Evolutionary conservation across 2,329 filamentous ascomycete genomes (phyloP), one percentile per base, ranked within the genome.

Genomic region (Claviceps humidiphila): DNA sequence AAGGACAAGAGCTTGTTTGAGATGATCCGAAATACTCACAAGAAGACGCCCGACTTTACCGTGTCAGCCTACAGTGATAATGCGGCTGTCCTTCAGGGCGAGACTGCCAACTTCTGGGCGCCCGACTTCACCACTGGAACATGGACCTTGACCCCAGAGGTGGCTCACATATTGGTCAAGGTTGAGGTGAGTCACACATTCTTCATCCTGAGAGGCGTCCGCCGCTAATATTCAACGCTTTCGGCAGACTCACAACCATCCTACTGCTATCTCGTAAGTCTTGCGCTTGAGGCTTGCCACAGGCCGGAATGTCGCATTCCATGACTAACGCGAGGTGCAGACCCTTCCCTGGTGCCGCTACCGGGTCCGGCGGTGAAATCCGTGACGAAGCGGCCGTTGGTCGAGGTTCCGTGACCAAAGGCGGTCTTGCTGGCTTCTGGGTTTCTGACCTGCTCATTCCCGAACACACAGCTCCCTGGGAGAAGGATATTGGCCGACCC

Each of bases 51-150:
- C 0, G 74, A 86, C 51, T 85, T 82, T 64, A 94, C 90, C n/a
- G 80, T 97, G 44, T 96, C 89, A 39, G 93, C 93, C 7, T 98
- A 98, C 70, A 95, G 88, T 61, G 93, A 98, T 67, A 98, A 98
- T 65, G 93, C 93, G 26, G 93, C 93, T n/a, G 93, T 98, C 16
- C 56, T 72, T n/a, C 60, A 68, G 53, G 69, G 69, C 8, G 69
- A 71, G 20, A 58, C 63, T 46, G 69, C 68, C 37, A 62, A 68
- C 49, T 68, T 87, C 64, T 97, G 91, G 91, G 85, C 89, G 1
- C 93, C 93, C 4, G 87, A 93, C 62, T 84, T 89, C 59, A 76
- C 82, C 40, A 95, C 87, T 4, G 88, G 90, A 34, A 85, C 87
- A 59, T 98, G 91, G 91, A 85, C 78, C 61, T 80, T 91, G 55